Base-by-base conservation (phyloP, 208 protist genomes). In the Acanthamoeba lenticulata region DNA sequence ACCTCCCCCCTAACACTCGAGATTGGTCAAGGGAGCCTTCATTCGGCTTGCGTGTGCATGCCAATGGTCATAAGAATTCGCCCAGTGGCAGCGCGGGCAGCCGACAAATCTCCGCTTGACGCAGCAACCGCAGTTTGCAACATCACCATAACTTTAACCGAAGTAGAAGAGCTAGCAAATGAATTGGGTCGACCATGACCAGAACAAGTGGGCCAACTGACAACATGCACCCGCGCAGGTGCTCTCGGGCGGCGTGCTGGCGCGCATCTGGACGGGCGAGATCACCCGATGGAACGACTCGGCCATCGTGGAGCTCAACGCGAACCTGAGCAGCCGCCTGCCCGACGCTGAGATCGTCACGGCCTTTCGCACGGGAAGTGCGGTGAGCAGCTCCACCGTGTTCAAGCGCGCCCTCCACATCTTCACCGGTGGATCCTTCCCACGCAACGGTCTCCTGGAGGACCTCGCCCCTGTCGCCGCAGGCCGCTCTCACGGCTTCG, bases 261-360 rank as follows among this genome's bases (percentile, higher is more conserved):
- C 79, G 4, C 17, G 57, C n/a, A 34, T 88, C 0, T 88, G 79
- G 79, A 6, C 13, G 27, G 79, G 79, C 3, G 79, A 88, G 29
- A 88, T 88, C 42, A 88, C 79, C 32, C 4, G 5, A 40, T 88
- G 79, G 79, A 62, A 88, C 32, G 79, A 88, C 49, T 9, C 24
- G 49, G 79, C 79, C 0, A 88, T 88, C 44, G 6, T 5, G n/a
- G 4, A 4, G 0, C 79, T 88, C 9, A 88, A 88, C 21, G 40
- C 79, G 40, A 65, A 52, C 34, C 49, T 88, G 15, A n/a, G 40
- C 47, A 1, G 27, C 42, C 44, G 49, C 2, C 79, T 88, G n/a
- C 79, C 79, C n/a, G 34, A 88, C 49, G 79, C 79, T n/a, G 32
- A 52, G n/a, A 88, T 88, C 79, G 2, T 13, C 27, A 52, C 49